Evolutionary conservation across 2,329 filamentous ascomycete species (phyloP).

Genomic region (Alternaria infectoria): DNA sequence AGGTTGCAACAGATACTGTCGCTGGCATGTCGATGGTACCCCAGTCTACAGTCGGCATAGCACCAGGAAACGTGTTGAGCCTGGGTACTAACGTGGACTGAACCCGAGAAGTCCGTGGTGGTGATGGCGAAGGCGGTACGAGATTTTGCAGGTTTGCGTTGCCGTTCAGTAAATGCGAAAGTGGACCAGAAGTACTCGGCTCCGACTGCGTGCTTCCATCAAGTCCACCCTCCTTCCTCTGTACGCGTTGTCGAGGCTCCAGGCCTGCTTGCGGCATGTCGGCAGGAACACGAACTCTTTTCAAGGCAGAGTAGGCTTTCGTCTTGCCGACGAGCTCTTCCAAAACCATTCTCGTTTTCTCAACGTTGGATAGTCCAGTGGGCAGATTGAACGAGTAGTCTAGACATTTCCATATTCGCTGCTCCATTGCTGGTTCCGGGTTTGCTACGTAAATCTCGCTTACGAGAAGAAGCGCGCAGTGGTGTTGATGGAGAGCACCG

Average conservation of each 20-base stretch:
- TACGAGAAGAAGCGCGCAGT: constrained; percentile 71
- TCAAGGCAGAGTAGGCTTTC: constrained; percentile 64
- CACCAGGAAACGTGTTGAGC: constrained; percentile 23
- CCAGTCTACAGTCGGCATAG: constrained; percentile 36
- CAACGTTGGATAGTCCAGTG: constrained; percentile 55
- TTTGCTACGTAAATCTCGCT: constrained; percentile 69
- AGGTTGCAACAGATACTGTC: neutral
- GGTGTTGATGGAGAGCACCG: constrained; percentile 75
- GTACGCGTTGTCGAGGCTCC: constrained; percentile 29
- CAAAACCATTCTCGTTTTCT: constrained; percentile 68
- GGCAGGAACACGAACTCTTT: constrained; percentile 63
- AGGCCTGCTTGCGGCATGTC: constrained; percentile 46
- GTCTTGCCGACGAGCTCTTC: constrained; percentile 68
- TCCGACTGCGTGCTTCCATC: constrained; percentile 9
- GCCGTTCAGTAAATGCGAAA: neutral
- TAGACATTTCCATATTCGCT: constrained; percentile 72
- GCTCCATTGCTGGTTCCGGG: constrained; percentile 62
- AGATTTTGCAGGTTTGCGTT: constrained; percentile 1
- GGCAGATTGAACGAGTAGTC: constrained; percentile 75
- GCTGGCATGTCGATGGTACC: constrained; percentile 27
- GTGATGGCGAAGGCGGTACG: constrained; percentile 5
- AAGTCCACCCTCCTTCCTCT: constrained; percentile 5
- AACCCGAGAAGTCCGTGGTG: neutral
- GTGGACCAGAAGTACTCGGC: neutral
- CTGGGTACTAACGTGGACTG: constrained; percentile 1